Conservation (phyloP, 768 basidiomycete species). For the Hygrophoropsis aurantiaca region DNA sequence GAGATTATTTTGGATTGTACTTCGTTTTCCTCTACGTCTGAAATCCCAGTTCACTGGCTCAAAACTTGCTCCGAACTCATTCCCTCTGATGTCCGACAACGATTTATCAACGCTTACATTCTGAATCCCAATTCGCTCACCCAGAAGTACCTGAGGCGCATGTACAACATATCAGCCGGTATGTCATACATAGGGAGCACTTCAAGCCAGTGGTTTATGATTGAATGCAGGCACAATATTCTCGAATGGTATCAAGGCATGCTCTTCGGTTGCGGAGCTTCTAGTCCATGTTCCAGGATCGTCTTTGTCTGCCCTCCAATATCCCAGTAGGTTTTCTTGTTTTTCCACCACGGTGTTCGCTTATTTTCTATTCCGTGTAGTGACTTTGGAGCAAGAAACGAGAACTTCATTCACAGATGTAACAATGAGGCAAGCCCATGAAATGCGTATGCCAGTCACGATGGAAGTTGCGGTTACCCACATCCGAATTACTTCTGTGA, state of each 20-base stretch:
- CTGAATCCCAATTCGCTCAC: constrained; percentile 73
- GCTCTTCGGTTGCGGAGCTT: constrained; percentile 64
- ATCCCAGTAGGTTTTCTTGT: constrained; percentile 48
- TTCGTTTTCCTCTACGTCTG: constrained; percentile 68
- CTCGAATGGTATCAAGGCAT: constrained; percentile 53
- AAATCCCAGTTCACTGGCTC: constrained; percentile 80
- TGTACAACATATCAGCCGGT: constrained; percentile 70
- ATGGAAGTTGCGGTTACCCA: constrained; percentile 69
- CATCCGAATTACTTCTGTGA: constrained; percentile 73
- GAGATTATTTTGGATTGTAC: constrained; percentile 85
- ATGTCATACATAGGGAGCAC: constrained; percentile 7
- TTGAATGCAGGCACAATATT: constrained; percentile 46
- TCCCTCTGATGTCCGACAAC: constrained; percentile 64
- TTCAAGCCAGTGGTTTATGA: constrained; percentile 4
- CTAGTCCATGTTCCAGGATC: constrained; percentile 52
- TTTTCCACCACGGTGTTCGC: neutral
- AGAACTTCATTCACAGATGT: constrained; percentile 57
- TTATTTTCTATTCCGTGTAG: constrained; percentile 33
- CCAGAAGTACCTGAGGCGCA: constrained; percentile 70
- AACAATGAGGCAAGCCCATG: constrained; percentile 63
- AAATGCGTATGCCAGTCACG: constrained; percentile 70
- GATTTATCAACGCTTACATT: constrained; percentile 63
- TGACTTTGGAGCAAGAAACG: constrained; percentile 60
- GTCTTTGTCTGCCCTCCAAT: constrained; percentile 44
- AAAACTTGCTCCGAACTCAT: constrained; percentile 76